Conservation (phyloP, 257 asterid species). For the Nicotiana knightiana region DNA sequence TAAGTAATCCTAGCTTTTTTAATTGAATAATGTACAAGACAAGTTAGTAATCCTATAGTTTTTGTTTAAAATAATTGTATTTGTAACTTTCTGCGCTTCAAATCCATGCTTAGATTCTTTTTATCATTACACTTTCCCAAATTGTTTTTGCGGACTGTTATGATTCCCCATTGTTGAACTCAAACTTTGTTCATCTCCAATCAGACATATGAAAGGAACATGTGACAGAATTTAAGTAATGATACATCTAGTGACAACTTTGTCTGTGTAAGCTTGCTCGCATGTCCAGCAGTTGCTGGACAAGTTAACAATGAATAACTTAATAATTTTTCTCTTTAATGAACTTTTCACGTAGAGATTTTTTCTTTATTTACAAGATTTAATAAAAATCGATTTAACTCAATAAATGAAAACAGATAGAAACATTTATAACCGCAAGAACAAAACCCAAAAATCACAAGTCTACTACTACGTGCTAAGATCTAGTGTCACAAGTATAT, state of each 20-base stretch:
- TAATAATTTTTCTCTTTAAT: too few species aligned
- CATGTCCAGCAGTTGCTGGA: background rate
- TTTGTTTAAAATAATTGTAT: background rate
- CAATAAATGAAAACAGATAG: too few species aligned
- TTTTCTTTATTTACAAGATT: too few species aligned
- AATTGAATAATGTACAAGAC: background rate
- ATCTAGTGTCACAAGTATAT: too few species aligned
- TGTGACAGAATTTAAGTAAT: conserved; percentile 11
- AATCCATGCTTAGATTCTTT: conserved; percentile 4
- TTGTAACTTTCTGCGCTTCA: conserved; percentile 3
- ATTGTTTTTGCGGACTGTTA: background rate
- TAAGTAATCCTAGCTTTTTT: background rate
- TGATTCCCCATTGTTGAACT: conserved; percentile 1
- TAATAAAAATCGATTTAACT: too few species aligned
- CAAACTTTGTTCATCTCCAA: background rate
- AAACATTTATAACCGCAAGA: too few species aligned
- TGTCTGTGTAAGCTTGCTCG: background rate
- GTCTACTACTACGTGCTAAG: too few species aligned
- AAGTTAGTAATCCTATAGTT: background rate
- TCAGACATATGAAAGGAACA: conserved; percentile 8
- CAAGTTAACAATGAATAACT: too few species aligned
- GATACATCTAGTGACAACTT: background rate
- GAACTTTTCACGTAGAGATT: too few species aligned
- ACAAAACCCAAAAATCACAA: too few species aligned
- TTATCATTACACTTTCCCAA: background rate